Base-by-base conservation (phyloP, 108 stramenopile genomes). In the Skeletonema menzelii region DNA sequence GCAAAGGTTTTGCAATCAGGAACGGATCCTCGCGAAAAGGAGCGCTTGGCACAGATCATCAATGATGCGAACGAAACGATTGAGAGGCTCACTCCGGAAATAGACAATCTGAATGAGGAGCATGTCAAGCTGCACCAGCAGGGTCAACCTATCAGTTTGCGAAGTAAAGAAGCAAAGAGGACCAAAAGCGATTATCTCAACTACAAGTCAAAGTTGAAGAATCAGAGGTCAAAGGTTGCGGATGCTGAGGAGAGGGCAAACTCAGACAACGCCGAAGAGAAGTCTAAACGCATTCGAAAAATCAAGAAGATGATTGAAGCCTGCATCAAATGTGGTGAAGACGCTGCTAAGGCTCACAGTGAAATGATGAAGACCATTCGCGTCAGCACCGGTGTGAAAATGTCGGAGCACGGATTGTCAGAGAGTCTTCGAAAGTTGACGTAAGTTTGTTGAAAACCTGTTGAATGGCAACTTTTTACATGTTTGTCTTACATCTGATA, bases 191-290 rank as follows among this genome's bases (percentile, higher is more conserved):
- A 65, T 11, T 67, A 76, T 8, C 55, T 19, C 5, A 69, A 82
- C 38, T 58, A 79, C 20, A 46, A 63, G 11, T 63, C 63, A 27
- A 95, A 84, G 59, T 66, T 85, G n/a, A 46, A 67, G 8, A 84
- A 69, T 40, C 69, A 81, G 32, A 73, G 87, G 42, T 72, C 70
- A 14, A 92, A 95, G 56, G 68, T 88, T 37, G 44, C 65, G n/a
- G 84, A 85, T 44, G 72, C 84, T 3, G 80, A 90, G 58, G 76
- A 81, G 38, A 72, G 63, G 27, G 85, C 91, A 10, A 56, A 67
- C 15, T 84, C 56, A 20, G 87, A 87, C 62, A 82, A 88, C 46
- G 82, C 73, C 17, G 59, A 73, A 19, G 86, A 89, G 69, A 94
- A 94, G 79, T 56, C 70, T 22, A 64, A 75, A 22, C 34, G 77